These are phyloP conservation scores for Zangia roseola DNA, from an alignment of 768 basidiomycete genomes.

Conservation along the genomic window DNA sequence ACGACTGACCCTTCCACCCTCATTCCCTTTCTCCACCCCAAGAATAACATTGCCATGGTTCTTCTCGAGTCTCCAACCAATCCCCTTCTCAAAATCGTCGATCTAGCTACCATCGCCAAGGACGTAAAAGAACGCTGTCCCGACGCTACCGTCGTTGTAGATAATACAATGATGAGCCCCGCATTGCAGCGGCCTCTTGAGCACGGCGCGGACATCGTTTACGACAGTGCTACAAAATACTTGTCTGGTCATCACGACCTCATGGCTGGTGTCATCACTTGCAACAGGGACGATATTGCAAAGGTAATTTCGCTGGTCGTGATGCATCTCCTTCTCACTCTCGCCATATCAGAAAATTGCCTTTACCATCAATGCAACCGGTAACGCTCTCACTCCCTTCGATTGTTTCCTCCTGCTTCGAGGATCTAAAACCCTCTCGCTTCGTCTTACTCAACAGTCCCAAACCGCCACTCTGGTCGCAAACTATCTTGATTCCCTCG, in stretches of 20 bases:
- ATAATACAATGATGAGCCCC: slow-evolving; percentile 99
- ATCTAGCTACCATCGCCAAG: slow-evolving; percentile 78
- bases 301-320: slow-evolving; percentile 47
- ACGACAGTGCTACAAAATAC: slow-evolving; percentile 98
- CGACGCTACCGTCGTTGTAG: slow-evolving; percentile 83
- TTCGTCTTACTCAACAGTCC: slow-evolving; percentile 96
- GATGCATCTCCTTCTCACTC: background rate
- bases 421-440: slow-evolving; percentile 92
- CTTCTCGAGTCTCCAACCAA: slow-evolving; percentile 97
- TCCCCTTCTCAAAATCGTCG: slow-evolving; percentile 92
- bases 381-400: slow-evolving; percentile 92
- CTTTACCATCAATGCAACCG: slow-evolving; percentile 90
- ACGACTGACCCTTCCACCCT: slow-evolving; percentile 75
- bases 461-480: slow-evolving; percentile 80
- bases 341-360: slow-evolving; percentile 65
- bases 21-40: slow-evolving; percentile 57
- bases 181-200: slow-evolving; percentile 94
- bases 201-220: slow-evolving; percentile 95
- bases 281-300: slow-evolving; percentile 87
- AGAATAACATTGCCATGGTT: slow-evolving; percentile 85
- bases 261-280: slow-evolving; percentile 95
- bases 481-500: slow-evolving; percentile 76
- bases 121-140: slow-evolving; percentile 82
- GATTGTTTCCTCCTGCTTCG: slow-evolving; percentile 96
- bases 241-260: slow-evolving; percentile 97